Conservation (phyloP, 345 rosid species). For the Lepidium africanum region DNA sequence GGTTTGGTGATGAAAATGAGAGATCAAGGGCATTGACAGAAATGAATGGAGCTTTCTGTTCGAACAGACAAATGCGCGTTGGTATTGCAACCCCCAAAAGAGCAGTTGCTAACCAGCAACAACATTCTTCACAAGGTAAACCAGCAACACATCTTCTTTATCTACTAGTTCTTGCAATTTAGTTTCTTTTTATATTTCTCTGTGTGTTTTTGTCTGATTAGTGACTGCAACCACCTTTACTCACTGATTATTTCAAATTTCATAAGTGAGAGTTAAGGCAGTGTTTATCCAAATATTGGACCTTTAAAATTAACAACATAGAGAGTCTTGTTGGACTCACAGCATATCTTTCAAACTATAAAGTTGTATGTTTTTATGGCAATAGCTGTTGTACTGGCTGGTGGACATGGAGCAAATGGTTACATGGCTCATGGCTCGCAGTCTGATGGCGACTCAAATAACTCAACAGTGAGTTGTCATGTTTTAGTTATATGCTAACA, state of each 20-base stretch:
- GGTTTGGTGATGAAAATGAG: slow-evolving; percentile 90
- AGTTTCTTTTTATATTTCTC: too few species aligned
- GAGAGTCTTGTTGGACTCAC: neutral
- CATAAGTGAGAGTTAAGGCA: neutral
- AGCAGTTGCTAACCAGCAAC: slow-evolving; percentile 70
- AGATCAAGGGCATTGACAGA: slow-evolving; percentile 82
- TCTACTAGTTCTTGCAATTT: neutral
- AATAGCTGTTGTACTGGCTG: slow-evolving; percentile 72
- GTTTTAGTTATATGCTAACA: neutral
- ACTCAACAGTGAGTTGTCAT: slow-evolving; percentile 71
- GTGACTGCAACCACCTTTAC: neutral
- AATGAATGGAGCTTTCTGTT: slow-evolving; percentile 89
- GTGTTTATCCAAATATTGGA: neutral
- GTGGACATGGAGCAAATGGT: slow-evolving; percentile 75
- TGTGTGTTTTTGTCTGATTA: neutral
- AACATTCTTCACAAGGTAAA: slow-evolving; percentile 87
- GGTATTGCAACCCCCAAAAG: slow-evolving; percentile 93
- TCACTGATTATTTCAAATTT: neutral
- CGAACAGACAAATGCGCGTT: slow-evolving; percentile 82
- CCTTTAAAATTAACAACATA: neutral
- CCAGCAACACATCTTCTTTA: neutral
- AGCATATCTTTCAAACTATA: neutral
- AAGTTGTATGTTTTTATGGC: slow-evolving; percentile 5
- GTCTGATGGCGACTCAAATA: slow-evolving; percentile 59
- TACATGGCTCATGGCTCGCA: slow-evolving; percentile 49